Percentiles rank a stretch among this genome's conserved stretches.
These are phyloP conservation scores for Pleurotus cornucopiae DNA, from an alignment of 768 basidiomycete genomes.

Conservation along the genomic window DNA sequence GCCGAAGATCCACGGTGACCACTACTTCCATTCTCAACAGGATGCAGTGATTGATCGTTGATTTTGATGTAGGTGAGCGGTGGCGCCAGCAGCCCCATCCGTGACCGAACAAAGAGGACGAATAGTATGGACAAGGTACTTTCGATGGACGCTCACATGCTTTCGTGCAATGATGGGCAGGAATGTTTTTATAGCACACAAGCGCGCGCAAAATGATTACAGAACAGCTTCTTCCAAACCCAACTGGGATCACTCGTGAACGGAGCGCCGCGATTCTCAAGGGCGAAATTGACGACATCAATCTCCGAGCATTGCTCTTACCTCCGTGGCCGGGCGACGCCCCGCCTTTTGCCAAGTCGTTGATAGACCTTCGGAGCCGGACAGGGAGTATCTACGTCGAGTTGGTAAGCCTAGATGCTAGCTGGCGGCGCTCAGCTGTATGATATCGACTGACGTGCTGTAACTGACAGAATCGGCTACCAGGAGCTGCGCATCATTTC, in stretches of 20 bases:
- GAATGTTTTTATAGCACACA: slow-evolving; percentile 1
- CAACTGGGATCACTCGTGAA: slow-evolving; percentile 6
- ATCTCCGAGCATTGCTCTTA: slow-evolving; percentile 11
- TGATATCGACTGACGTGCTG: neutral
- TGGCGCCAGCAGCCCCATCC: neutral
- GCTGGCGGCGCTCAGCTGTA: neutral
- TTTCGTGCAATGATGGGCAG: neutral
- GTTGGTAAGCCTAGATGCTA: slow-evolving; percentile 9
- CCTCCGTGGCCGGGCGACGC: slow-evolving; percentile 8
- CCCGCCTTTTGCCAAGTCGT: slow-evolving; percentile 10
- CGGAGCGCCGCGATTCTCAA: slow-evolving; percentile 5
- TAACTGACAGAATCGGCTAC: slow-evolving; percentile 10
- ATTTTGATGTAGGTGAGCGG: neutral
- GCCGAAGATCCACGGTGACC: neutral
- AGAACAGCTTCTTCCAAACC: slow-evolving; percentile 13
- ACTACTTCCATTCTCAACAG: neutral
- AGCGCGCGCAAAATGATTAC: slow-evolving; percentile 3
- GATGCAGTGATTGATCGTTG: neutral
- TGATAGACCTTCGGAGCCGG: slow-evolving; percentile 13
- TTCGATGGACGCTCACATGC: neutral
- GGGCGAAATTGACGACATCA: slow-evolving; percentile 9
- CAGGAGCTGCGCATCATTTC: slow-evolving; percentile 11
- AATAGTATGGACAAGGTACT: slow-evolving; percentile 7
- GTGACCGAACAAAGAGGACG: neutral
- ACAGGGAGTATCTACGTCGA: slow-evolving; percentile 13